phyloP scores from a whole-genome alignment of 495 filamentous ascomycete genomes.

The Elaphomyces granulatus region DNA sequence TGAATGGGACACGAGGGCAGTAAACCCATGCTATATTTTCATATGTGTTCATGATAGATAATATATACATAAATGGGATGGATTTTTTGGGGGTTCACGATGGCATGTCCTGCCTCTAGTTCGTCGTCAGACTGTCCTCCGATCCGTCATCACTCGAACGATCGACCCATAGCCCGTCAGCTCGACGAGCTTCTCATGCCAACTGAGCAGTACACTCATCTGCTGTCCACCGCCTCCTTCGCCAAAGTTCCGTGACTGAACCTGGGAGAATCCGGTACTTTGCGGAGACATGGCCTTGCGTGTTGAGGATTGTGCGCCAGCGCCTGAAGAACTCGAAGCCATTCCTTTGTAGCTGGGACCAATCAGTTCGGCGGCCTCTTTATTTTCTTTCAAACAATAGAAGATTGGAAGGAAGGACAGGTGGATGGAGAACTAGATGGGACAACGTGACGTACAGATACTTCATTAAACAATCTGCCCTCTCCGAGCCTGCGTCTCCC shows the following conservation, averaged over 20 bases:
- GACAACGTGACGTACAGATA: constrained; percentile 27
- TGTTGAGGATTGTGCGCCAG: constrained; percentile 23
- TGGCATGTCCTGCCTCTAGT: constrained; percentile 11
- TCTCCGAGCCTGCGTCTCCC: constrained; percentile 55
- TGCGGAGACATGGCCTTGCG: constrained; percentile 56
- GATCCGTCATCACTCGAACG: constrained; percentile 82
- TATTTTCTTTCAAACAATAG: constrained; percentile 2
- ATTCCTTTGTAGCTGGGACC: constrained; percentile 69
- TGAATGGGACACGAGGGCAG: constrained; percentile 30
- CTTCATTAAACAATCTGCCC: constrained; percentile 39
- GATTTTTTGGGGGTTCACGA: constrained; percentile 14
- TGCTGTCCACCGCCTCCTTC: constrained; percentile 68
- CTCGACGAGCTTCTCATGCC: constrained; percentile 93
- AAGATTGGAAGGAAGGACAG: no score
- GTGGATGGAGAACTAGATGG: no score
- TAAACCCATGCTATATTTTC: constrained; percentile 9
- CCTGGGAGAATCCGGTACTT: constrained; percentile 74
- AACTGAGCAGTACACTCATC: constrained; percentile 87
- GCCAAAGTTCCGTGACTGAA: constrained; percentile 50
- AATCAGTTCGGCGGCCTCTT: no score
- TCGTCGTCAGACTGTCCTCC: constrained; percentile 57
- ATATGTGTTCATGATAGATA: constrained; percentile 20
- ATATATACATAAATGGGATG: constrained; percentile 15
- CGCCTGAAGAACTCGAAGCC: constrained; percentile 32
- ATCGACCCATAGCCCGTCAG: constrained; percentile 77